Base-by-base conservation (phyloP, 1,284 basidiomycete species). In the Cutaneotrichosporon dermatis region DNA sequence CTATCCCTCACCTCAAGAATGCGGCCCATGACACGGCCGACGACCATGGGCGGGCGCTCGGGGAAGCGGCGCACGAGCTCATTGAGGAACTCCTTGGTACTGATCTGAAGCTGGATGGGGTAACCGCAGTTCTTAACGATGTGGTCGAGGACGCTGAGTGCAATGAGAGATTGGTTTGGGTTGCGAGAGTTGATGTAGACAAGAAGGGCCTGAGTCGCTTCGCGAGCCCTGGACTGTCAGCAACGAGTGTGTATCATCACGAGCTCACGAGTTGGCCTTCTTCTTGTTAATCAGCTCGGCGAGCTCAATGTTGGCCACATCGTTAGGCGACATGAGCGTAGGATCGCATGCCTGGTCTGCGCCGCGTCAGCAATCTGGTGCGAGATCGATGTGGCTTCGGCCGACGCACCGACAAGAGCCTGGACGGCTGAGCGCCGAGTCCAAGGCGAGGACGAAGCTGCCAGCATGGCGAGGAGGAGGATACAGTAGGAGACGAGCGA, bases 21-120 rank as follows among this genome's bases (percentile, higher is more conserved):
- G 68, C 90, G 86, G 9, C 87, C 86, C 93, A 98, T 98, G 65
- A 96, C 89, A 12, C 92, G 88, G 6, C 91, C 90, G 0, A 92
- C 91, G 74, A 96, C 94, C 8, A 92, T 89, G 1, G 96, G 95
- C 3, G 95, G 95, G 45, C 95, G 86, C 79, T 99, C 96, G 8
- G 96, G 96, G 77, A 99, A 99, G 61, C 95, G 85, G 49, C 94
- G 87, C 34, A 99, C 96, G 71, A 99, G 88, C 77, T 98, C 95
- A 78, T 99, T 99, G 16, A 99, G 83, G 73, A 99, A 99, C 75
- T 98, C 96, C 75, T 99, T 99, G 33, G 96, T 99, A n/a, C 90
- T 84, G 68, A 99, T 90, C 77, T 99, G 95, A 33, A 99, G 87
- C 73, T 99, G 95, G 62, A 99, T 89, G 0, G 94, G 87, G 79